Conservation (phyloP, 345 rosid species). For the Erodium maritimum region DNA sequence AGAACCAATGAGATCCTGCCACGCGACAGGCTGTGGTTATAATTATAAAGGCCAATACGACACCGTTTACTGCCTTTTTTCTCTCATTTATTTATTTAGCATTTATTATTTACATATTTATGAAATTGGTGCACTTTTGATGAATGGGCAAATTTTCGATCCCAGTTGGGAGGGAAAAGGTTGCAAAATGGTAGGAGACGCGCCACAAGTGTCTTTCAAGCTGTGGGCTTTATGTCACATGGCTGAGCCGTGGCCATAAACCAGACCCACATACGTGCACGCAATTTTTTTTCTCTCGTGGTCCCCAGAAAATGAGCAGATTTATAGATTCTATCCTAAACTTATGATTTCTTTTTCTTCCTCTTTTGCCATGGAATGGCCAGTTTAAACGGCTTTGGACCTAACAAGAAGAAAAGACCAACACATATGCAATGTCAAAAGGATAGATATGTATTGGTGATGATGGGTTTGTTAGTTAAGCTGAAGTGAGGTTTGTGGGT, state of each 20-base stretch:
- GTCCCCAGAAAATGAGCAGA: not conserved
- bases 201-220: not conserved
- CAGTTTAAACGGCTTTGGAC: not conserved
- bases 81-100: not conserved
- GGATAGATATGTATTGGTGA: not conserved
- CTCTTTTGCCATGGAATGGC: not conserved
- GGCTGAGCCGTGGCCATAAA: not conserved
- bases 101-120: no score
- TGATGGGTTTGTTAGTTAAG: not conserved
- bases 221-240: not conserved
- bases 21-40: not conserved
- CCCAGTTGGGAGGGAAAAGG: not conserved
- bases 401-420: not conserved
- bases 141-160: not conserved
- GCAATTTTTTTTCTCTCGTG: not conserved
- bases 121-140: not conserved
- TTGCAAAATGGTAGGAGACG: not conserved
- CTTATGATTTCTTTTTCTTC: no score
- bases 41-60: constrained; percentile 2
- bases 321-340: no score
- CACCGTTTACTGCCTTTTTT: constrained; percentile 7
- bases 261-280: not conserved
- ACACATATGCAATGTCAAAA: not conserved
- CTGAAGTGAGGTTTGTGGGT: constrained; percentile 9
- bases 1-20: constrained; percentile 4